These are phyloP conservation scores for Stemphylium lycopersici DNA, from an alignment of 2,329 filamentous ascomycete species.

Conservation along the genomic window DNA sequence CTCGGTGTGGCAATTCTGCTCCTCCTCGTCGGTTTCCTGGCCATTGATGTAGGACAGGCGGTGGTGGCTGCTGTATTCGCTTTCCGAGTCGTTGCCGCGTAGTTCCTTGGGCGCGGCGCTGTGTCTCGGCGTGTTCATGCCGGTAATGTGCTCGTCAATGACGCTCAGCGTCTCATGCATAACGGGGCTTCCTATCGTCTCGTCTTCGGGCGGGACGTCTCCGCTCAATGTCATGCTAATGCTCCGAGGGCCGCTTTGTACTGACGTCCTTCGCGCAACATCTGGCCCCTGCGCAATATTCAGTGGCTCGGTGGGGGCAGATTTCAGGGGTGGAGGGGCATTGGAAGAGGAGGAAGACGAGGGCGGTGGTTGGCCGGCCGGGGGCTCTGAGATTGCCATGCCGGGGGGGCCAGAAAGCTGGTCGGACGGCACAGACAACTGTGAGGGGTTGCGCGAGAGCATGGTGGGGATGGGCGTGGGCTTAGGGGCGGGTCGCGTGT, in stretches of 20 bases:
- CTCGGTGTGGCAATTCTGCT: constrained; percentile 71
- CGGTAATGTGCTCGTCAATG: constrained; percentile 95
- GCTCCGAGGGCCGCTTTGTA: constrained; percentile 35
- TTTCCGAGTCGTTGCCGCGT: constrained; percentile 75
- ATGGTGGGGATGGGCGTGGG: constrained; percentile 37
- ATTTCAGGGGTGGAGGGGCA: constrained; percentile 25
- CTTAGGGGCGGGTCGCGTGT: constrained; percentile 65
- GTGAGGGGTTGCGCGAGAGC: constrained; percentile 40
- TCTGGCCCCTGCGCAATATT: constrained; percentile 27
- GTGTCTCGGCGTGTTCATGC: constrained; percentile 71
- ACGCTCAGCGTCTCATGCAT: constrained; percentile 95
- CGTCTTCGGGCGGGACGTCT: constrained; percentile 48
- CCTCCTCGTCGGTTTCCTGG: constrained; percentile 93
- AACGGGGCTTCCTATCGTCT: constrained; percentile 70
- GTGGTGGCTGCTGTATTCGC: constrained; percentile 85
- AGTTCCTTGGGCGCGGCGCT: constrained; percentile 60
- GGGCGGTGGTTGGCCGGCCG: constrained; percentile 23
- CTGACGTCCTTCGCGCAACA: constrained; percentile 22
- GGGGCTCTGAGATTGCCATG: constrained; percentile 26
- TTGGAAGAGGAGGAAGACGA: constrained; percentile 6
- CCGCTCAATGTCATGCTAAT: constrained; percentile 46
- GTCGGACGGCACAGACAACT: constrained; percentile 22
- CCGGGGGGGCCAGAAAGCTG: constrained; percentile 19
- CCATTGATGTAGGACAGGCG: constrained; percentile 91
- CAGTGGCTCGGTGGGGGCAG: constrained; percentile 36